Evolutionary conservation across 2,329 filamentous ascomycete species (phyloP), one percentile per base, ranked within the genome.

Genomic region (Alternaria sp.): DNA sequence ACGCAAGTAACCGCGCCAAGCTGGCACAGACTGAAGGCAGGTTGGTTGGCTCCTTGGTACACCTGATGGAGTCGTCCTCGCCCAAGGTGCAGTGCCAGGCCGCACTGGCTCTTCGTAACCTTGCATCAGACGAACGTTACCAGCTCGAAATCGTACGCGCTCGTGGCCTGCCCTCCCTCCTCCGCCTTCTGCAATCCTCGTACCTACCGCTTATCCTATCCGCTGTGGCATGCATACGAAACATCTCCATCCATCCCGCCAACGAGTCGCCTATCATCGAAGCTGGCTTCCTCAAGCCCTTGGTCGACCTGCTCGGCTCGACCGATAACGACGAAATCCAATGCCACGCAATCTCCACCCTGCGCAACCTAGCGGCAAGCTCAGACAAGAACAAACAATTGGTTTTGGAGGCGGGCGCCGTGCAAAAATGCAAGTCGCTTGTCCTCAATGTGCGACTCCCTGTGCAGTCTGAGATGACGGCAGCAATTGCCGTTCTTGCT

Each of bases 241-340:
- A 99, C 78, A 99, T 99, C 67, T 98, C 94, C 56, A 99, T 99
- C 67, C 95, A 99, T 76, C 95, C 95, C 17, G 84, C 94, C 73
- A 99, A 99, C 79, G 95, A 99, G 80, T 97, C 94, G 10, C 95
- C 95, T 0, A 99, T 99, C 66, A 99, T 99, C 72, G 95, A 99
- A 73, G 94, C 94, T 39, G 95, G 94, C 58, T 99, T 99, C 79
- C 80, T 99, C 60, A 93, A 93, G 76, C 95, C 95, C 0, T 81
- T 99, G 54, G 95, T 99, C 24, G 93, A 98, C 67, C 85, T 99
- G 1, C 85, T 99, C 7, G 94, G 95, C 51, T 96, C 93, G 9
- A 97, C 93, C 0, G 94, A 98, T 70, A 97, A 97, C 74, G 95
- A 99, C 78, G 95, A 99, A 76, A 99, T 99, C 51, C 95, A 99